phyloP scores from a whole-genome alignment of 2,329 filamentous ascomycete species.

The Aspergillus aculeatinus region DNA sequence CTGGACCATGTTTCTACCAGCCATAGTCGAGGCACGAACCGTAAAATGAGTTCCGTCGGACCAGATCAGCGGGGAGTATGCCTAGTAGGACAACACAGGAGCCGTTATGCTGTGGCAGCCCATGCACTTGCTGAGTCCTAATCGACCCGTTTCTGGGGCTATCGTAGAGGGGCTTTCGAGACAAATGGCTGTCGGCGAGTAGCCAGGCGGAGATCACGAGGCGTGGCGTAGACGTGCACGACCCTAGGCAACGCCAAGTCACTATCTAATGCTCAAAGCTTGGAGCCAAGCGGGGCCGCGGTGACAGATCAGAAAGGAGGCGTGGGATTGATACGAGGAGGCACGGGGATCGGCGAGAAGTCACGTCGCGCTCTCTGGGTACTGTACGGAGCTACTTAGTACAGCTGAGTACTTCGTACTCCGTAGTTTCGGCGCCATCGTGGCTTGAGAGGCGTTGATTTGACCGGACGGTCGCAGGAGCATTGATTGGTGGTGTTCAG shows the following conservation, averaged over 20 bases:
- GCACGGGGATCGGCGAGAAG: background rate
- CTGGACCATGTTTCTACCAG: slow-evolving; percentile 49
- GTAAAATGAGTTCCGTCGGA: background rate
- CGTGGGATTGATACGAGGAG: background rate
- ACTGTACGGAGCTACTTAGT: too few species aligned
- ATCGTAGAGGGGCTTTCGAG: background rate
- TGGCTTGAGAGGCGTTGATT: background rate
- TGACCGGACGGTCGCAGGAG: background rate
- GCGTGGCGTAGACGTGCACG: too few species aligned
- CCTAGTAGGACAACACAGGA: slow-evolving; percentile 28
- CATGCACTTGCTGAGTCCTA: slow-evolving; percentile 47
- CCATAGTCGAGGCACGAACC: slow-evolving; percentile 41
- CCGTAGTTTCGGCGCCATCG: background rate
- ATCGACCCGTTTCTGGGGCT: slow-evolving; percentile 11
- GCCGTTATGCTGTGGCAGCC: slow-evolving; percentile 51
- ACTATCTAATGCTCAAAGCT: background rate
- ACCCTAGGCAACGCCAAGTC: too few species aligned
- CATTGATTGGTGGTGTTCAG: background rate
- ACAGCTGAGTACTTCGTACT: too few species aligned
- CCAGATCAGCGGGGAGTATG: background rate
- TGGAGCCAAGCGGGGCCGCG: background rate
- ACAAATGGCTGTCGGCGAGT: background rate
- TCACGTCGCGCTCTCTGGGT: too few species aligned
- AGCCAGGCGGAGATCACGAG: too few species aligned
- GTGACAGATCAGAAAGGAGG: background rate